Evolutionary conservation across 2,329 filamentous ascomycete genomes (phyloP).

Genomic region (Cercospora zeina): DNA sequence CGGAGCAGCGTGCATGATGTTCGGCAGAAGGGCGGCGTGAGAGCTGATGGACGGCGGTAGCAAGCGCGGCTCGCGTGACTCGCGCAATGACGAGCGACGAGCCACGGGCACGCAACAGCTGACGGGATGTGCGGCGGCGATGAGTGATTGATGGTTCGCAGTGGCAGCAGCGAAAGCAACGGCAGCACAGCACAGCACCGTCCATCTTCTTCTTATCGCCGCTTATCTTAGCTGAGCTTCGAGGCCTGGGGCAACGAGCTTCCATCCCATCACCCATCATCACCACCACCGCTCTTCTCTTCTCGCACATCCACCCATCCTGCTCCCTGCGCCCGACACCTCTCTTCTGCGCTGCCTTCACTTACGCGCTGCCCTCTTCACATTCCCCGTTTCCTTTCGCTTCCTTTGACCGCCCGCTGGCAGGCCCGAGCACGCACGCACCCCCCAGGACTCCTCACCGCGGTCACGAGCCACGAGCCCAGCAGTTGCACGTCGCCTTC

Average conservation of each 20-base stretch:
- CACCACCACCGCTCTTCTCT: not conserved
- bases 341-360: slow-evolving; percentile 7
- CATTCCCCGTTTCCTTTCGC: not conserved
- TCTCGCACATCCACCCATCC: not conserved
- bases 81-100: not conserved
- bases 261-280: not conserved
- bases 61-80: not conserved
- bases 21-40: not conserved
- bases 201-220: not conserved
- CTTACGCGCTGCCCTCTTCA: not conserved
- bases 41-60: not conserved
- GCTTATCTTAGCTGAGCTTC: not conserved
- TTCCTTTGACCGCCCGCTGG: slow-evolving; percentile 9
- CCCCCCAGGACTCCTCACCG: not conserved
- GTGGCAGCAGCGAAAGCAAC: too few relatives aligned
- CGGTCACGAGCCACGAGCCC: slow-evolving; percentile 9
- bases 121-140: not conserved
- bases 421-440: not conserved
- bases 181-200: not conserved
- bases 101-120: not conserved
- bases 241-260: not conserved
- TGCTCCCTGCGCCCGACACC: not conserved
- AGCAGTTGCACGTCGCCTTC: not conserved
- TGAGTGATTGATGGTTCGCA: not conserved
- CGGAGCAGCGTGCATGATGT: not conserved